phyloP scores from a whole-genome alignment of 2,329 filamentous ascomycete species.

The Lecanosticta acicola region DNA sequence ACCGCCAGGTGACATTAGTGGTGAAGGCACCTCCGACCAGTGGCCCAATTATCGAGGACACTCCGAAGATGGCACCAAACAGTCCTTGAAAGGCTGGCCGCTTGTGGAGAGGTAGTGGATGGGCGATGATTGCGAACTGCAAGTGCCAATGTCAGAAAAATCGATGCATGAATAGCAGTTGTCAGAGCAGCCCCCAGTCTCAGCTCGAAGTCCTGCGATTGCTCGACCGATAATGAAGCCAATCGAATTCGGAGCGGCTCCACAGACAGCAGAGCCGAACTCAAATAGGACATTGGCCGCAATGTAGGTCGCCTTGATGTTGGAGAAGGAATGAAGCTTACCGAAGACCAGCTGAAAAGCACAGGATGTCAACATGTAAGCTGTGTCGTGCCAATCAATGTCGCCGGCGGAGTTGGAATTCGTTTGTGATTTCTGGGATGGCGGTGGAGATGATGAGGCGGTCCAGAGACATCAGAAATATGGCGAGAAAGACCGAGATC shows the following conservation, averaged over 20 bases:
- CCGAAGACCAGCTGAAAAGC: conserved; percentile 44
- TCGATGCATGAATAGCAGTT: not conserved
- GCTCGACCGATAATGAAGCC: conserved; percentile 40
- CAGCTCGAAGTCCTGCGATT: conserved; percentile 38
- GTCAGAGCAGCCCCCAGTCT: conserved; percentile 29
- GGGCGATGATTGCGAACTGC: conserved; percentile 37
- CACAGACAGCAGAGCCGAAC: conserved; percentile 53
- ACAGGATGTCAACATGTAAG: conserved; percentile 42
- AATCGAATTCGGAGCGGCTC: conserved; percentile 32
- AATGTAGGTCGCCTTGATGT: conserved; percentile 36
- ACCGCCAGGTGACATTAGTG: conserved; percentile 36
- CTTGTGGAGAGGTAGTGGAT: conserved; percentile 33
- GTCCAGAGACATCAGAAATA: conserved; percentile 13
- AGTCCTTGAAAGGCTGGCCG: conserved; percentile 35
- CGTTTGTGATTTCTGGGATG: conserved; percentile 36
- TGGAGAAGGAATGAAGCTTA: conserved; percentile 43
- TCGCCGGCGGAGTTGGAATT: conserved; percentile 39
- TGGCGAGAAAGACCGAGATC: not conserved
- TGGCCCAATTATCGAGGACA: conserved; percentile 41
- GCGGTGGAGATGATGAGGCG: conserved; percentile 35
- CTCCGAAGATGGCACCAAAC: conserved; percentile 34
- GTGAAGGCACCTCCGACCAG: conserved; percentile 43
- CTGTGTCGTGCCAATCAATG: conserved; percentile 37
- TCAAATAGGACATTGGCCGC: conserved; percentile 45
- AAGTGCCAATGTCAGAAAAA: conserved; percentile 25